phyloP scores from a whole-genome alignment of 2,329 filamentous ascomycete species.

The Colletotrichum sojae region DNA sequence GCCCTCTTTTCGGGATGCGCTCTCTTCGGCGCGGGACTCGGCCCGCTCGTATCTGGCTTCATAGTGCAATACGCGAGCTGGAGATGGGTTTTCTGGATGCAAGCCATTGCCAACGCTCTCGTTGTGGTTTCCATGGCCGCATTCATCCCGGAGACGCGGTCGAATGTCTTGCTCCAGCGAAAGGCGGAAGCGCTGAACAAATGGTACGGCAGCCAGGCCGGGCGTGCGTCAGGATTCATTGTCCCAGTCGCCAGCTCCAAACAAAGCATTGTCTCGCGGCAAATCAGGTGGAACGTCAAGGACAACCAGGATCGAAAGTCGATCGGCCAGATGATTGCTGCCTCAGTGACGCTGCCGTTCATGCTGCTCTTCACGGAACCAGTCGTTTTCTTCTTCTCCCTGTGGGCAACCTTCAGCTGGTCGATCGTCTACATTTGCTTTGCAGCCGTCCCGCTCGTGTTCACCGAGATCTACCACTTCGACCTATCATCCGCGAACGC shows the following conservation, averaged over 20 bases:
- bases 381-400: conserved; percentile 69
- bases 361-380: conserved; percentile 75
- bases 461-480: conserved; percentile 61
- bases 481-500: conserved; percentile 56
- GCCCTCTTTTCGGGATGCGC: conserved; percentile 84
- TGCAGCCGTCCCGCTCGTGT: conserved; percentile 64
- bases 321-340: conserved; percentile 76
- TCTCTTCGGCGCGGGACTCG: conserved; percentile 76
- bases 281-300: conserved; percentile 84
- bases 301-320: conserved; percentile 81
- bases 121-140: conserved; percentile 68
- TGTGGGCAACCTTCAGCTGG: conserved; percentile 66
- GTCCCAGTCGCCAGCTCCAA: not conserved
- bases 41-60: conserved; percentile 10
- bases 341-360: conserved; percentile 84
- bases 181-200: conserved; percentile 81
- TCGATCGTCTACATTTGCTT: conserved; percentile 68
- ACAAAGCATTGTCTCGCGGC: conserved; percentile 45
- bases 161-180: conserved; percentile 81
- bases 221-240: conserved; percentile 36
- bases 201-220: conserved; percentile 83
- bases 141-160: conserved; percentile 86
- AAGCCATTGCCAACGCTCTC: conserved; percentile 73
- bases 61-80: conserved; percentile 6
- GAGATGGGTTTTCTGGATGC: conserved; percentile 56